Evolutionary conservation across 805 yeast genomes (phyloP).

Genomic region (Teunomyces funiuensis): DNA sequence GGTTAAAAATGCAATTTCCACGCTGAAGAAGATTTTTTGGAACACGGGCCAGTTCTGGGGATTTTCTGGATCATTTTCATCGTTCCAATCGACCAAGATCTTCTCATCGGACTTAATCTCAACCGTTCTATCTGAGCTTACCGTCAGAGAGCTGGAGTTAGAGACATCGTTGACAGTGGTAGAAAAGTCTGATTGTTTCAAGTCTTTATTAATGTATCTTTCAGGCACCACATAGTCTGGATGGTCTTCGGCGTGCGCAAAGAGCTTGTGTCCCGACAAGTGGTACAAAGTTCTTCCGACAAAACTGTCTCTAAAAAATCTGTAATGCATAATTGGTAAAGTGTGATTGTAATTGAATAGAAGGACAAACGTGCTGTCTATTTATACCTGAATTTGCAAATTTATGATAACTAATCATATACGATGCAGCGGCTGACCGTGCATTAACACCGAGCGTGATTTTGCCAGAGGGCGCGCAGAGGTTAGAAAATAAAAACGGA

Average conservation of each 20-base stretch:
- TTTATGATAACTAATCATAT: too few species aligned
- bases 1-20: slow-evolving; percentile 45
- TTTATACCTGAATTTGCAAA: too few species aligned
- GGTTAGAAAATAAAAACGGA: too few species aligned
- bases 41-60: slow-evolving; percentile 56
- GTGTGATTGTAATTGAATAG: too few species aligned
- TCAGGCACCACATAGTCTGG: slow-evolving; percentile 18
- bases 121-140: not conserved
- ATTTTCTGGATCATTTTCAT: slow-evolving; percentile 53
- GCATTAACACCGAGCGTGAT: too few species aligned
- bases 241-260: slow-evolving; percentile 18
- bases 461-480: too few species aligned
- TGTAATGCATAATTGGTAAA: not conserved
- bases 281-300: slow-evolving; percentile 29
- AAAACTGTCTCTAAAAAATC: slow-evolving; percentile 31
- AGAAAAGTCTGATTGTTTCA: not conserved
- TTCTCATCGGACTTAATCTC: not conserved
- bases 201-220: slow-evolving; percentile 8
- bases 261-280: slow-evolving; percentile 23
- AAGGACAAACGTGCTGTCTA: too few species aligned
- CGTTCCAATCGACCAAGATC: slow-evolving; percentile 31
- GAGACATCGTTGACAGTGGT: not conserved
- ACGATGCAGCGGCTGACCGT: too few species aligned
- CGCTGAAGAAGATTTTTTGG: slow-evolving; percentile 38
- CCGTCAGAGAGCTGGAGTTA: not conserved